These are phyloP conservation scores for Volvox carteri DNA, from an alignment of 163 green algal species.

Conservation along the genomic window DNA sequence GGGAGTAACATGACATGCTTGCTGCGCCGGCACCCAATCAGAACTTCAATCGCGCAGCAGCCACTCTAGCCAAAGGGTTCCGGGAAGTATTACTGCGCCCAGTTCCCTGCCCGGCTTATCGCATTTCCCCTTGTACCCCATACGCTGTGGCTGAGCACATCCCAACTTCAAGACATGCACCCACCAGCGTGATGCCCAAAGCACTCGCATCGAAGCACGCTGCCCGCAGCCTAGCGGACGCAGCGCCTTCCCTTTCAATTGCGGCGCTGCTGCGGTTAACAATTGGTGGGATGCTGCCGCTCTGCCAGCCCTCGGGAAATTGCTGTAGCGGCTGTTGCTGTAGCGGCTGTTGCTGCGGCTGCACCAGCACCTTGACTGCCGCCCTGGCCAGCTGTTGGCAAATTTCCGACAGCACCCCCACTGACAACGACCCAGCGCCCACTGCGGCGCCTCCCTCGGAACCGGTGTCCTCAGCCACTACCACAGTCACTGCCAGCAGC, in stretches of 20 bases:
- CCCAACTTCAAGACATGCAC: not conserved
- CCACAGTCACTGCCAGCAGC: not conserved
- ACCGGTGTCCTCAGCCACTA: not conserved
- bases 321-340: not conserved
- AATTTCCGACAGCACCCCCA: conserved; percentile 2
- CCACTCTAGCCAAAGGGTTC: too few species aligned
- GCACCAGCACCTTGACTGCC: not conserved
- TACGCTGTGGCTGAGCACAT: not conserved
- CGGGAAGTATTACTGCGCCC: too few species aligned
- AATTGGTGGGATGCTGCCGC: not conserved
- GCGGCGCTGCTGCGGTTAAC: not conserved
- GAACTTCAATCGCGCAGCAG: not conserved
- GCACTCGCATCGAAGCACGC: conserved; percentile 3
- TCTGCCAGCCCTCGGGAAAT: not conserved
- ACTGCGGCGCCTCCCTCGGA: not conserved
- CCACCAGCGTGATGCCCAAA: not conserved
- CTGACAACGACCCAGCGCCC: not conserved
- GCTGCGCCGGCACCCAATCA: too few species aligned
- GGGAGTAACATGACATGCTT: not conserved
- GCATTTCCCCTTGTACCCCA: not conserved
- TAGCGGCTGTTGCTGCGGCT: not conserved
- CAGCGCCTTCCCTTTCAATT: not conserved
- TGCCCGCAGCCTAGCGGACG: not conserved
- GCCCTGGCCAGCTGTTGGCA: conserved; percentile 20
- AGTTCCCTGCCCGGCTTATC: not conserved